Conservation (phyloP, 78 protist genomes). For the Diacronema lutheri region DNA sequence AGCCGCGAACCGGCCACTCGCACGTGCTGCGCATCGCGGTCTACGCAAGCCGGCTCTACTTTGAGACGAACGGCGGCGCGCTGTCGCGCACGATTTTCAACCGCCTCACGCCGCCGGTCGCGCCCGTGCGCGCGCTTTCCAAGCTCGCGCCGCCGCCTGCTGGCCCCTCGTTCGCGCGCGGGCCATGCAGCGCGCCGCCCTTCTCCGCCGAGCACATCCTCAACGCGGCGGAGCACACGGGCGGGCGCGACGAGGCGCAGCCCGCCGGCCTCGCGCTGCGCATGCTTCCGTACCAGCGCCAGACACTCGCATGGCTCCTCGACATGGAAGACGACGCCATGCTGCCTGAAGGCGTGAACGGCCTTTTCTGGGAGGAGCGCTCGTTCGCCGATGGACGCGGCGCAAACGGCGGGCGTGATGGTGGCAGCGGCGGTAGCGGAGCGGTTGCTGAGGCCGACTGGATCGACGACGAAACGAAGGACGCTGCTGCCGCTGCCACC, state of each 20-base stretch:
- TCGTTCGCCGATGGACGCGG: not conserved
- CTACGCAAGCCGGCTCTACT: not conserved
- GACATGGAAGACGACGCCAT: not conserved
- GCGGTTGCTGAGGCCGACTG: too few species aligned
- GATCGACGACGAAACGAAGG: too few species aligned
- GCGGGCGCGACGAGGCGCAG: not conserved
- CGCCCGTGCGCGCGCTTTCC: not conserved
- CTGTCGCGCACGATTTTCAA: not conserved
- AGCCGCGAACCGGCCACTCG: too few species aligned
- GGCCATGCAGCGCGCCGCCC: not conserved
- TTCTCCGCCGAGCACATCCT: not conserved
- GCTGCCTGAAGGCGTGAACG: not conserved
- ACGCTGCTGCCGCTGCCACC: too few species aligned
- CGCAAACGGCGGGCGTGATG: too few species aligned
- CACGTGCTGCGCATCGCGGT: not conserved
- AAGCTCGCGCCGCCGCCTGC: not conserved
- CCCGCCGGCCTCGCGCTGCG: not conserved
- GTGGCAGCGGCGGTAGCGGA: too few species aligned
- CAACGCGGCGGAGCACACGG: not conserved
- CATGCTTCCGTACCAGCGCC: not conserved
- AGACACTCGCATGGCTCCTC: not conserved
- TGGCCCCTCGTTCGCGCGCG: too few species aligned
- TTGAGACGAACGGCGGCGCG: not conserved
- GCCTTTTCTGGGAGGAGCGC: not conserved
- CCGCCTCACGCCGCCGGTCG: not conserved